Evolutionary conservation across 2,329 filamentous ascomycete species (phyloP).

Genomic region (Fusarium scirpi): DNA sequence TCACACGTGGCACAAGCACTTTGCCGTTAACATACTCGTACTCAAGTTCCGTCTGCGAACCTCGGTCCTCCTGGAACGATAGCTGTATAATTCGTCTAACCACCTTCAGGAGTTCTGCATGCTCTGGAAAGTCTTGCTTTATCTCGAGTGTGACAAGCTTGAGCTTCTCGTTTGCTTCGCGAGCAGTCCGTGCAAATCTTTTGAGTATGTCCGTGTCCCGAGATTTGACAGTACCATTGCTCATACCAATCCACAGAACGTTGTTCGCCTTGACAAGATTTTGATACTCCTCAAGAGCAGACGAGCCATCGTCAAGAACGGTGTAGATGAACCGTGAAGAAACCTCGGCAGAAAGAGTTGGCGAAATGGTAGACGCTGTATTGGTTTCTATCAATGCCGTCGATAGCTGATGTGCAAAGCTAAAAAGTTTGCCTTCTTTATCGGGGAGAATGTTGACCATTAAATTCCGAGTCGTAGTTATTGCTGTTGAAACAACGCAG

Average conservation of each 20-base stretch:
- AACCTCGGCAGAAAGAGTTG: accelerated
- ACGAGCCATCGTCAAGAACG: constrained; percentile 9
- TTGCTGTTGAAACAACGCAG: constrained; percentile 5
- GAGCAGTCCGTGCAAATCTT: neutral
- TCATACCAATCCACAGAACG: constrained; percentile 19
- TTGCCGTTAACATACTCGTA: constrained; percentile 15
- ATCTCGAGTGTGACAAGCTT: constrained; percentile 14
- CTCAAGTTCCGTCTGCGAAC: constrained; percentile 3
- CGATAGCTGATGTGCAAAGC: constrained; percentile 17
- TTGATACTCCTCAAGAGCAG: accelerated
- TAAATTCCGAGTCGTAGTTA: accelerated
- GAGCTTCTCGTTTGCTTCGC: neutral
- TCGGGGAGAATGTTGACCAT: constrained; percentile 9
- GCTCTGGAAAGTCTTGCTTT: neutral
- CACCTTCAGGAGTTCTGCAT: constrained; percentile 1
- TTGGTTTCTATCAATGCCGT: neutral
- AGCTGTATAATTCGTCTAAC: constrained; percentile 10
- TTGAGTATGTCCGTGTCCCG: neutral
- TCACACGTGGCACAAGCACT: constrained; percentile 6
- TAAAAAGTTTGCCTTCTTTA: neutral
- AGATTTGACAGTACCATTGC: accelerated
- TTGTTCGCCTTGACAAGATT: accelerated
- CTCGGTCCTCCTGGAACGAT: constrained; percentile 15
- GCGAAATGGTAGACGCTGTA: constrained; percentile 7
- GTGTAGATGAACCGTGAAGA: constrained; percentile 6